Conservation (phyloP, 768 basidiomycete species). For the Serendipita sp. region DNA sequence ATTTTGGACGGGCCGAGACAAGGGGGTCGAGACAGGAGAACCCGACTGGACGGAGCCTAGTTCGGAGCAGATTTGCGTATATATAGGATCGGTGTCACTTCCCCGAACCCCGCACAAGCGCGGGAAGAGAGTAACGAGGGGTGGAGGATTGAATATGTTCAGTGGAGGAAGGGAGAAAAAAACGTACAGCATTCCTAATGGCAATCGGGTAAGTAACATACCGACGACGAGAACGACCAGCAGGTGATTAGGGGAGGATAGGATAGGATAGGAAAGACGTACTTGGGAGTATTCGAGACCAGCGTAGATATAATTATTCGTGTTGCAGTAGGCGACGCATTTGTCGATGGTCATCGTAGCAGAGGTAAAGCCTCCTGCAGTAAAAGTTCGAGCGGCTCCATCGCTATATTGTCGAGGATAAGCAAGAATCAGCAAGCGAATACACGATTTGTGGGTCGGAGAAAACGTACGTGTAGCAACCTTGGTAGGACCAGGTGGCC, state of each 20-base stretch:
- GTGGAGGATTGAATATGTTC: no score
- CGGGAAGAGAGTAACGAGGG: not conserved
- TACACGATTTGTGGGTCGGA: no score
- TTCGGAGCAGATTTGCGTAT: not conserved
- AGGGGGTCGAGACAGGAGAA: not conserved
- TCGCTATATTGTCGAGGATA: not conserved
- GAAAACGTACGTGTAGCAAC: not conserved
- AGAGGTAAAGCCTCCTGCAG: not conserved
- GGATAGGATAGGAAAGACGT: not conserved
- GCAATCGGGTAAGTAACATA: not conserved
- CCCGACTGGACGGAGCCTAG: not conserved
- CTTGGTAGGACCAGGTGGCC: not conserved
- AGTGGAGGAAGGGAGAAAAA: no score
- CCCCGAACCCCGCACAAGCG: not conserved
- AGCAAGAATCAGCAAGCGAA: not conserved
- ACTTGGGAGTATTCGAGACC: conserved; percentile 49
- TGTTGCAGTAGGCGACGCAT: conserved; percentile 30
- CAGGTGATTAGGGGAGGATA: not conserved
- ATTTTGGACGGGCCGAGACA: not conserved
- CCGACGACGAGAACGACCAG: not conserved
- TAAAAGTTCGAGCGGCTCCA: not conserved
- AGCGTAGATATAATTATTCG: conserved; percentile 39
- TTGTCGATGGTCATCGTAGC: conserved; percentile 46
- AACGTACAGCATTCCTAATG: not conserved
- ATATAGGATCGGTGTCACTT: not conserved